Base-by-base conservation (phyloP, 164 flowering plant species). In the Aristolochia fimbriata region DNA sequence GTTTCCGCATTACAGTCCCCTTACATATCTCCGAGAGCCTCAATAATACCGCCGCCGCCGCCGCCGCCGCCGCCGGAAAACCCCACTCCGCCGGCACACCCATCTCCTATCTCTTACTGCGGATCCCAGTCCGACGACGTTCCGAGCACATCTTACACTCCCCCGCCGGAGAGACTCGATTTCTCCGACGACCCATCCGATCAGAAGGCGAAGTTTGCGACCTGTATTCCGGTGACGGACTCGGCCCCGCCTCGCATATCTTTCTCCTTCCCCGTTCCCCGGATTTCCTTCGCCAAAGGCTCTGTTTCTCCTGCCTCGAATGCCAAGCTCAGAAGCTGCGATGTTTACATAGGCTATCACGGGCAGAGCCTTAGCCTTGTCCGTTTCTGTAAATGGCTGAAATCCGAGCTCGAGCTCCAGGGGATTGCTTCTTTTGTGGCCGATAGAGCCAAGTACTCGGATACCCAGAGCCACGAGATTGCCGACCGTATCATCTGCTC, bases 1-100 rank as follows among this genome's bases (percentile, higher is more conserved):
- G 94, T 84, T 49, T 91, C 96, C 0, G 93, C 97, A 49, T 60
- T 88, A 14, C 96, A 91, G 59, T 91, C 97, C 2, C 97, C 97
- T 15, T 91, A 88, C 62, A 86, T 91, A 16, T 88, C 97, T 19
- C 97, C 96, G 21, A 71, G 96, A 55, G 84, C 87, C 67, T 64
- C 58, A 10, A 24, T 51, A 25, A 60, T 69, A 7, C 73, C 78
- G 22, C 49, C 66, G 58, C 58, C 41, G 14, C 45, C 58, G 19
- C 15, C n/a, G 33, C 31, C 14, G 62, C n/a, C n/a, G n/a, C n/a
- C n/a, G n/a, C n/a, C n/a, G n/a, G n/a, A 62, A 47, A 73, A 65
- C 57, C 50, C 50, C 17, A 55, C 67, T 27, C 63, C 70, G 1
- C 52, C 25, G 8, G 27, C 68, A 22, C 76, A 47, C 41, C 80